phyloP scores from a whole-genome alignment of 352 stramenopile genomes.

The Pythium oligandrum region DNA sequence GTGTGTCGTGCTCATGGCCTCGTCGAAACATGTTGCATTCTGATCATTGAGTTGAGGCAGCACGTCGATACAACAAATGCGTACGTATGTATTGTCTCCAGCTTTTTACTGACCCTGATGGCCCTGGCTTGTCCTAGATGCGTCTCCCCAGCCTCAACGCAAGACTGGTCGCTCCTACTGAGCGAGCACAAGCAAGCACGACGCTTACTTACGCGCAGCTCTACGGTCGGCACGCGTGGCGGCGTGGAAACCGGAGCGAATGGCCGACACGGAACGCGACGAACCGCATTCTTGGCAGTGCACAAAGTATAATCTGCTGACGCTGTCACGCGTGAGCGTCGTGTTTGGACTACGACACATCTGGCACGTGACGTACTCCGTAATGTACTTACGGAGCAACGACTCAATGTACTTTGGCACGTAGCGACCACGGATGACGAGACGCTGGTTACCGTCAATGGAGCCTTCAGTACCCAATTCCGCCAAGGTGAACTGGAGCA shows the following conservation, averaged over 20 bases:
- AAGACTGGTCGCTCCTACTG: no score
- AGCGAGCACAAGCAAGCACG: no score
- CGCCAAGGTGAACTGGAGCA: slow-evolving; percentile 99
- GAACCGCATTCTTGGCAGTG: slow-evolving; percentile 98
- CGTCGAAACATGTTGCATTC: no score
- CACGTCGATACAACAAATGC: no score
- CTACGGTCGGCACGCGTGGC: slow-evolving; percentile 81
- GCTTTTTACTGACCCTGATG: no score
- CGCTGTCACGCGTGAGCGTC: slow-evolving; percentile 95
- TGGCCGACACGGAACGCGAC: slow-evolving; percentile 94
- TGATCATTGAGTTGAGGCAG: no score
- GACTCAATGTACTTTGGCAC: slow-evolving; percentile 99
- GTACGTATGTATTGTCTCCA: no score
- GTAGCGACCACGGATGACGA: slow-evolving; percentile 98
- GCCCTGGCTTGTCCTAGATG: no score
- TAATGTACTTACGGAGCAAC: slow-evolving; percentile 99
- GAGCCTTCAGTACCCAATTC: slow-evolving; percentile 99
- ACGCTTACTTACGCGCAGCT: slow-evolving; percentile 71
- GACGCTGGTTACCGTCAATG: slow-evolving; percentile 98
- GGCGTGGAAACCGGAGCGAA: slow-evolving; percentile 98
- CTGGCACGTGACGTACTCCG: slow-evolving; percentile 99
- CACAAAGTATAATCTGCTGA: slow-evolving; percentile 97
- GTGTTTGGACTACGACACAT: slow-evolving; percentile 99
- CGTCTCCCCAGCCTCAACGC: no score
- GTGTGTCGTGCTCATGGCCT: no score